Conservation (phyloP, 352 stramenopile species). For the Thraustochytrium sp. region DNA sequence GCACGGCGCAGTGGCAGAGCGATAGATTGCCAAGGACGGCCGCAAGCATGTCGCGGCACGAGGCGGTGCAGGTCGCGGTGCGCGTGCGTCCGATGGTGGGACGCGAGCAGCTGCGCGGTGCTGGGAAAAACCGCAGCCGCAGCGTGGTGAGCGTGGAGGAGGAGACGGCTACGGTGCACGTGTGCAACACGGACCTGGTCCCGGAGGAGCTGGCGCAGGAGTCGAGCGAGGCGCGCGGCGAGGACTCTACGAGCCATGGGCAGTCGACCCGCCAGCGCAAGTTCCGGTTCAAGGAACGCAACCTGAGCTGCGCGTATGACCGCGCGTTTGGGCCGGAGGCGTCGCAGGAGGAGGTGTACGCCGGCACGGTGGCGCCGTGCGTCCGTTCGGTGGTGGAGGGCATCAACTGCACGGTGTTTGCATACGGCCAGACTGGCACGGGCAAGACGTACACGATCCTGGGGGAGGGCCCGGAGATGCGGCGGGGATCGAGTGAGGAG, state of each 20-base stretch:
- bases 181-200: slow-evolving; percentile 52
- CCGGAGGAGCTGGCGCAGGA: slow-evolving; percentile 21
- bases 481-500: slow-evolving; percentile 26
- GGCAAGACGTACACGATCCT: slow-evolving; percentile 84
- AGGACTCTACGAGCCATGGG: slow-evolving; percentile 50
- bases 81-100: slow-evolving; percentile 68
- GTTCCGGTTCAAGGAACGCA: slow-evolving; percentile 15
- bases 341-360: slow-evolving; percentile 67
- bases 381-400: slow-evolving; percentile 62
- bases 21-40: not conserved
- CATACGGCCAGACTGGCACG: slow-evolving; percentile 78
- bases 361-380: slow-evolving; percentile 59
- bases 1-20: not conserved
- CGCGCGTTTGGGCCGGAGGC: slow-evolving; percentile 62
- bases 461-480: slow-evolving; percentile 54
- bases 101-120: slow-evolving; percentile 59
- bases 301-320: slow-evolving; percentile 53
- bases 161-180: not conserved
- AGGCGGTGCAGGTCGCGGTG: slow-evolving; percentile 68
- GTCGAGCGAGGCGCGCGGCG: slow-evolving; percentile 59
- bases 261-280: slow-evolving; percentile 14
- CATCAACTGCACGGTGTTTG: slow-evolving; percentile 82
- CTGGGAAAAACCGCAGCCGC: not conserved
- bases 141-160: not conserved
- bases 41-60: slow-evolving; percentile 23